Conservation (phyloP, 352 stramenopile species). For the Phytophthora chlamydospora region DNA sequence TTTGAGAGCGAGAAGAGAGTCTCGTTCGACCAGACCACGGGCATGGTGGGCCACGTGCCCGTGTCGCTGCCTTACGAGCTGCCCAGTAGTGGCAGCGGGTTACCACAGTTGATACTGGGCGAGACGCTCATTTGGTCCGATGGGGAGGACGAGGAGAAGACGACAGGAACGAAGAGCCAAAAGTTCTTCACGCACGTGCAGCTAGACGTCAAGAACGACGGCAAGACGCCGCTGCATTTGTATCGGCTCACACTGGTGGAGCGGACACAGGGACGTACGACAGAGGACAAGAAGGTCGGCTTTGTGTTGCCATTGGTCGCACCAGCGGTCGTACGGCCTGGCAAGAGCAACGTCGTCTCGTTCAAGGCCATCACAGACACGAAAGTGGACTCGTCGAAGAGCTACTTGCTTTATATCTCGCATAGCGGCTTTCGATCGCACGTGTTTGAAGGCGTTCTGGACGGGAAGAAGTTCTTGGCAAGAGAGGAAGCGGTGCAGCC, state of each 20-base stretch:
- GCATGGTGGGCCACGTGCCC: slow-evolving; percentile 35
- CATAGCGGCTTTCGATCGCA: slow-evolving; percentile 66
- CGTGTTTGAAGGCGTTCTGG: slow-evolving; percentile 50
- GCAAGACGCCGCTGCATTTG: slow-evolving; percentile 56
- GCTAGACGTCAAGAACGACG: slow-evolving; percentile 44
- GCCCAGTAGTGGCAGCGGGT: slow-evolving; percentile 42
- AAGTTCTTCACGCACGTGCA: slow-evolving; percentile 45
- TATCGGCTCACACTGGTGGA: slow-evolving; percentile 45
- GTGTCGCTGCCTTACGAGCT: slow-evolving; percentile 45
- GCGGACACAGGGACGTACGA: not conserved
- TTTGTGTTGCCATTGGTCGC: slow-evolving; percentile 42
- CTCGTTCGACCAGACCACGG: slow-evolving; percentile 29
- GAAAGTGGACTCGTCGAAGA: slow-evolving; percentile 32
- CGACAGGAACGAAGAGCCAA: slow-evolving; percentile 2
- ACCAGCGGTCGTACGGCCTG: slow-evolving; percentile 38
- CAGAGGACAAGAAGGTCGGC: not conserved
- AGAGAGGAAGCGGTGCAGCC: slow-evolving; percentile 38
- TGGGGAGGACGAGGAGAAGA: slow-evolving; percentile 14
- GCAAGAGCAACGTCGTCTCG: slow-evolving; percentile 24
- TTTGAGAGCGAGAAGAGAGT: slow-evolving; percentile 36
- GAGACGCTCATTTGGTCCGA: slow-evolving; percentile 48
- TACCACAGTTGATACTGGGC: slow-evolving; percentile 47
- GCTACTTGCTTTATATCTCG: slow-evolving; percentile 63
- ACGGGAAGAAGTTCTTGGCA: slow-evolving; percentile 44
- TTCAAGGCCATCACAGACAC: slow-evolving; percentile 41